These are phyloP conservation scores for Cladosporium sp. DNA, from an alignment of 2,329 filamentous ascomycete species.

Conservation along the genomic window DNA sequence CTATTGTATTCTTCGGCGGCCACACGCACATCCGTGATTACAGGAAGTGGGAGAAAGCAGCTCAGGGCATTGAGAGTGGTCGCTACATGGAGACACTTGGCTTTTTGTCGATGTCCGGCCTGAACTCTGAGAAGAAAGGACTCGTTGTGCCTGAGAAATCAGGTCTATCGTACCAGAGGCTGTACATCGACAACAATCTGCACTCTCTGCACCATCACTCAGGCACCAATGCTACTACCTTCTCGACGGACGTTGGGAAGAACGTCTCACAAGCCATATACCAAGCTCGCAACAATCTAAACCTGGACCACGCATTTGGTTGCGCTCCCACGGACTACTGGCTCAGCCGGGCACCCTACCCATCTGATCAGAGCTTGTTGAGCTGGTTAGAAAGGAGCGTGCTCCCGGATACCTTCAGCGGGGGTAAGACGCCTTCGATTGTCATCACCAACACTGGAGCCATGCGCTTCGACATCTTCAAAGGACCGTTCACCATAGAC, in stretches of 20 bases:
- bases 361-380: constrained; percentile 68
- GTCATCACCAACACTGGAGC: constrained; percentile 83
- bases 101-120: constrained; percentile 78
- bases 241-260: constrained; percentile 67
- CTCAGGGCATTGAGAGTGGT: constrained; percentile 77
- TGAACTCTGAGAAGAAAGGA: constrained; percentile 37
- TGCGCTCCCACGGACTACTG: constrained; percentile 76
- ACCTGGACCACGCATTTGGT: constrained; percentile 69
- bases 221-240: constrained; percentile 62
- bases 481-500: constrained; percentile 83
- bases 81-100: constrained; percentile 94
- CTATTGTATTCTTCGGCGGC: constrained; percentile 87
- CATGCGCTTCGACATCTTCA: constrained; percentile 91
- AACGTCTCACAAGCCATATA: constrained; percentile 66
- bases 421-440: constrained; percentile 52
- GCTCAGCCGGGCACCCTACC: constrained; percentile 73
- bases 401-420: constrained; percentile 50
- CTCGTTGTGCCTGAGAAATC: constrained; percentile 29
- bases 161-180: constrained; percentile 59
- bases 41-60: constrained; percentile 67
- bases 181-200: constrained; percentile 92
- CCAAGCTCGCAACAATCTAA: constrained; percentile 60
- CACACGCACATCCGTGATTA: constrained; percentile 87
- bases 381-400: constrained; percentile 72
- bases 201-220: constrained; percentile 79